Evolutionary conservation across 495 filamentous ascomycete species (phyloP), one percentile per base, ranked within the genome.

Genomic region (Tuber microsphaerosporum): DNA sequence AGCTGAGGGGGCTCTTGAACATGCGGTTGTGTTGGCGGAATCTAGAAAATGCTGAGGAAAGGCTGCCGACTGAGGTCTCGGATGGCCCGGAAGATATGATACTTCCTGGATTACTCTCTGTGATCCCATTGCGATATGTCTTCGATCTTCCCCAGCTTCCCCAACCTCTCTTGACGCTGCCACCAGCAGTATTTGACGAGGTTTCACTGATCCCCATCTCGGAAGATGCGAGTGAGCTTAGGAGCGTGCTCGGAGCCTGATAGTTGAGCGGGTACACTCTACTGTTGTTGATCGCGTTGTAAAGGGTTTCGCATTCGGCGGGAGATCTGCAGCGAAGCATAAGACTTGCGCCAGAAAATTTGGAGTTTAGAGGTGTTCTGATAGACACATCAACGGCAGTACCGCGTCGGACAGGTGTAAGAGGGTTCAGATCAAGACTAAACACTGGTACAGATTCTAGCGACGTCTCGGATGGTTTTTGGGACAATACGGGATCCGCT

Each of bases 301-400:
- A 98, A 20, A 98, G 86, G 10, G 85, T 86, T 73, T 92, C 90
- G 79, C 93, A 96, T 74, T 97, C 95, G 73, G 89, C 86, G 2
- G 89, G 86, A 48, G 87, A 90, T 41, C 91, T 87, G 10, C 92
- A 92, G n/a, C 96, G 92, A 86, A 97, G 94, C 87, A 94, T 93
- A 76, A 93, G 90, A 80, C 92, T 93, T 76, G 88, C 90, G 77
- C 89, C 89, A 70, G 89, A 87, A n/a, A 88, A 93, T 45, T 90
- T 89, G 9, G 89, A 81, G 22, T 90, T 93, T 20, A 90, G 91
- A 31, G 91, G 90, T 17, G 94, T 97, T 69, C 92, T 90, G 79
- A 99, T 93, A 71, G 94, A 94, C 71, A 99, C 93, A 82, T 99
- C 95, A 45, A 98, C 87, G 34, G 91, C 94, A 31, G 92, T 97